Evolutionary conservation across 768 basidiomycete genomes (phyloP).

Genomic region (Hemileccinum impolitum): DNA sequence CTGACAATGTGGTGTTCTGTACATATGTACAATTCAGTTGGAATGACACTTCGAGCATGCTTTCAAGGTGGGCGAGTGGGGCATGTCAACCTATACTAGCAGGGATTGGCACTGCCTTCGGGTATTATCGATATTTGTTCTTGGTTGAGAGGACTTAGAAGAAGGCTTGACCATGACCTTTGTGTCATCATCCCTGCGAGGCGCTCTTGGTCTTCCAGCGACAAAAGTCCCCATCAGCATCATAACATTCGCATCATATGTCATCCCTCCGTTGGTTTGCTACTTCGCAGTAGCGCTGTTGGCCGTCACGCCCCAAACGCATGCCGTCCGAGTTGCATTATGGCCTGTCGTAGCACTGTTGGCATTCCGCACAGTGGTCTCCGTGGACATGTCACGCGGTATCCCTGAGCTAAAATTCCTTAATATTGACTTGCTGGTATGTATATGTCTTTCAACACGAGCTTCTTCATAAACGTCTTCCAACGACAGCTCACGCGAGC

Average conservation of each 20-base stretch:
- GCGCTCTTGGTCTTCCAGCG: constrained; percentile 1
- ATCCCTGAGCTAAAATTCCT: background rate
- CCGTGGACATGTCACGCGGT: constrained; percentile 6
- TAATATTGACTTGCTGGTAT: constrained; percentile 11
- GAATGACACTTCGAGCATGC: too few species aligned
- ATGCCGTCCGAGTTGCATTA: constrained; percentile 41
- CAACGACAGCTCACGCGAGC: background rate
- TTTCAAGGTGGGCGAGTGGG: too few species aligned
- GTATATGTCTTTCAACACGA: background rate
- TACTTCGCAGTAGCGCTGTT: constrained; percentile 50
- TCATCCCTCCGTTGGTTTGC: constrained; percentile 41
- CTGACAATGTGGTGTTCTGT: too few species aligned
- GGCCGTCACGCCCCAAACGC: constrained; percentile 44
- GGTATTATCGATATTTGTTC: too few species aligned
- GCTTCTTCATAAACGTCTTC: too few species aligned
- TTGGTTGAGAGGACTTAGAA: too few species aligned
- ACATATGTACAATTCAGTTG: too few species aligned
- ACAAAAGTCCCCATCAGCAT: constrained; percentile 27
- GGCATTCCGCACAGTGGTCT: constrained; percentile 36
- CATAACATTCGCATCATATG: constrained; percentile 31
- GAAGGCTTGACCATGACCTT: background rate
- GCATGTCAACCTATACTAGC: too few species aligned
- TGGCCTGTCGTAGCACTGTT: constrained; percentile 44
- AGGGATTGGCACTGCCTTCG: too few species aligned
- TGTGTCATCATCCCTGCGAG: background rate